Evolutionary conservation across 495 filamentous ascomycete genomes (phyloP).

Genomic region (Penicillium longicatenatum): DNA sequence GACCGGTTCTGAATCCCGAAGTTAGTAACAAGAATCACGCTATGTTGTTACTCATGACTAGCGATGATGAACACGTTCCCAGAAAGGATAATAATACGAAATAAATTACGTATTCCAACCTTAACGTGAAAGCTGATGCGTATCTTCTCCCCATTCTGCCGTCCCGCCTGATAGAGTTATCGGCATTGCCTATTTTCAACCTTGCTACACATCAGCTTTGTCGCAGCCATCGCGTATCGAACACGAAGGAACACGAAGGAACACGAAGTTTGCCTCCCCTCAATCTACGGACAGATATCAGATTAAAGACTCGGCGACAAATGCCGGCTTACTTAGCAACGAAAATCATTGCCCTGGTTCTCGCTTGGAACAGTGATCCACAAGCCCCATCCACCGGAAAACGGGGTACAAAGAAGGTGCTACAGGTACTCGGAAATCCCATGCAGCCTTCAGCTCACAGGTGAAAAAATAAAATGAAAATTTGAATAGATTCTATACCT

Average conservation of each 20-base stretch:
- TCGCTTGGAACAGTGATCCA: constrained; percentile 12
- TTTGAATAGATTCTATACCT: no score
- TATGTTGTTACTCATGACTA: not conserved
- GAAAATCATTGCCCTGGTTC: not conserved
- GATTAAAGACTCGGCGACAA: not conserved
- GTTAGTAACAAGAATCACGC: not conserved
- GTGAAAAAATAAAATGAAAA: not conserved
- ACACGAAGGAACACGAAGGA: no score
- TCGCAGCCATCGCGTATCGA: not conserved
- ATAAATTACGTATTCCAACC: not conserved
- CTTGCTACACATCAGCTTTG: not conserved
- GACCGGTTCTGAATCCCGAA: not conserved
- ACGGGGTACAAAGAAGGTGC: not conserved
- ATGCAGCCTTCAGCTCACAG: no score
- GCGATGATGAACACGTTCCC: not conserved
- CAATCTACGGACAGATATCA: not conserved
- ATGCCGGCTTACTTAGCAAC: not conserved
- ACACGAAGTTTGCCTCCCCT: not conserved
- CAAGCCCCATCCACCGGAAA: not conserved
- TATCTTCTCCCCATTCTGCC: not conserved
- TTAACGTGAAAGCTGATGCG: not conserved
- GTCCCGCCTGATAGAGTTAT: not conserved
- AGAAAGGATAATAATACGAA: not conserved
- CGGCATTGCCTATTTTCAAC: not conserved
- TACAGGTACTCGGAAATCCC: not conserved